Conservation (phyloP, 129 eudicot species). For the Ambrosia artemisiifolia region DNA sequence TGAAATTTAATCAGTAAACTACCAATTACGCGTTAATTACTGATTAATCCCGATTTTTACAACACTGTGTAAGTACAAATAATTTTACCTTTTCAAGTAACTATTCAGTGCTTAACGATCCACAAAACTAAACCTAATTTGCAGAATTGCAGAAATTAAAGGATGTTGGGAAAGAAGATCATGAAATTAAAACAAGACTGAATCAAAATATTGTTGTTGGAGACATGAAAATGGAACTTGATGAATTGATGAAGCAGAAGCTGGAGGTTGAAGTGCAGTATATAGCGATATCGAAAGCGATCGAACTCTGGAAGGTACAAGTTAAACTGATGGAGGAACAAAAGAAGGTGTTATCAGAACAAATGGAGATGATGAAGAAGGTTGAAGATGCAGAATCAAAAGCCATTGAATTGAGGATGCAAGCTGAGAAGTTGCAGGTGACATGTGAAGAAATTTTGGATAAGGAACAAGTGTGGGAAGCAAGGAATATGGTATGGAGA, state of each 20-base stretch:
- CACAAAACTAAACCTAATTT: neutral
- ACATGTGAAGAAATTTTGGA: neutral
- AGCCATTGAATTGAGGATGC: slow-evolving; percentile 3
- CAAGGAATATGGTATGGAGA: neutral
- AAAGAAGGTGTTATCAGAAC: slow-evolving; percentile 3
- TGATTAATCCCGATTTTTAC: no score
- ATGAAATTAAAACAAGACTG: neutral
- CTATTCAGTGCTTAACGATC: no score
- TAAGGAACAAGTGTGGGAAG: slow-evolving; percentile 2
- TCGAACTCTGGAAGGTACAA: neutral
- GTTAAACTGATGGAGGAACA: neutral
- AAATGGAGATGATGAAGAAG: slow-evolving; percentile 11
- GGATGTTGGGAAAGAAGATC: neutral
- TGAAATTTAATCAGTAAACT: no score
- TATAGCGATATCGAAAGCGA: neutral
- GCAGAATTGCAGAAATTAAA: slow-evolving; percentile 13
- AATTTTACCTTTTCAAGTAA: no score
- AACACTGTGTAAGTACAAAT: no score
- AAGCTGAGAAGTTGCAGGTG: slow-evolving; percentile 8
- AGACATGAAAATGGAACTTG: neutral
- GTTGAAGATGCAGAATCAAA: slow-evolving; percentile 9
- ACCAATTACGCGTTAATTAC: no score
- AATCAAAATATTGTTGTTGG: neutral
- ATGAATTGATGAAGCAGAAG: neutral
- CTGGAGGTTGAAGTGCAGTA: slow-evolving; percentile 2